Evolutionary conservation across 2,329 filamentous ascomycete genomes (phyloP).

Genomic region (Colletotrichum sojae): DNA sequence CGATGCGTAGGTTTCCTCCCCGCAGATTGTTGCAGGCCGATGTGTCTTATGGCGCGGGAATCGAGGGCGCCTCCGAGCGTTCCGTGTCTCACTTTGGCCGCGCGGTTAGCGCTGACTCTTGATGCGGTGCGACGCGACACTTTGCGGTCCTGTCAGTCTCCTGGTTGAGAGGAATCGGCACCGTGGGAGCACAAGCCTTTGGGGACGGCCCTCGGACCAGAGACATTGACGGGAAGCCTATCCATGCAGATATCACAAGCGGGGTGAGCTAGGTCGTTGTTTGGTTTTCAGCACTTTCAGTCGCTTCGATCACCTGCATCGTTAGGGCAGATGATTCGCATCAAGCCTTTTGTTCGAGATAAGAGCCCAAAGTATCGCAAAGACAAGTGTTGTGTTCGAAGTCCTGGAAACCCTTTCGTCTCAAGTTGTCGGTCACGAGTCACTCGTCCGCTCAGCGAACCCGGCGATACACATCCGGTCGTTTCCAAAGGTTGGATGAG

Average conservation of each 20-base stretch:
- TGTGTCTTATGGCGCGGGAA: not conserved
- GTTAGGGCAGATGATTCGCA: not conserved
- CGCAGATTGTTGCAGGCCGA: not conserved
- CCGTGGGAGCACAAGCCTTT: not conserved
- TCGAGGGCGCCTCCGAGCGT: not conserved
- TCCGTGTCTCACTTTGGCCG: not conserved
- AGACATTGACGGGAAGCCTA: not conserved
- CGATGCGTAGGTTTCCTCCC: not conserved
- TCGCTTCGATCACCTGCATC: not conserved
- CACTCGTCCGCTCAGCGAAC: not conserved
- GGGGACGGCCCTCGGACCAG: not conserved
- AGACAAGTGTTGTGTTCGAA: not conserved
- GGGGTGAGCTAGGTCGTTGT: not conserved
- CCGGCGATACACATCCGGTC: not conserved
- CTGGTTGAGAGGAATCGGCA: no score
- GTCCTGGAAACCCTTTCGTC: not conserved
- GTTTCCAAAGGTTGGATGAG: not conserved
- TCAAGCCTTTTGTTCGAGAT: not conserved
- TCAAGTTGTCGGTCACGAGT: not conserved
- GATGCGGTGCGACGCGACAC: not conserved
- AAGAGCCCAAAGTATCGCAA: not conserved
- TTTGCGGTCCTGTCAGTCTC: not conserved
- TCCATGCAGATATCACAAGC: not conserved
- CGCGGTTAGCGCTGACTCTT: not conserved
- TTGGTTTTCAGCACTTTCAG: not conserved